Percentiles rank a stretch among this genome's conserved stretches.
These are phyloP conservation scores for Saposhnikovia divaricata DNA, from an alignment of 129 eudicot genomes.

Conservation along the genomic window DNA sequence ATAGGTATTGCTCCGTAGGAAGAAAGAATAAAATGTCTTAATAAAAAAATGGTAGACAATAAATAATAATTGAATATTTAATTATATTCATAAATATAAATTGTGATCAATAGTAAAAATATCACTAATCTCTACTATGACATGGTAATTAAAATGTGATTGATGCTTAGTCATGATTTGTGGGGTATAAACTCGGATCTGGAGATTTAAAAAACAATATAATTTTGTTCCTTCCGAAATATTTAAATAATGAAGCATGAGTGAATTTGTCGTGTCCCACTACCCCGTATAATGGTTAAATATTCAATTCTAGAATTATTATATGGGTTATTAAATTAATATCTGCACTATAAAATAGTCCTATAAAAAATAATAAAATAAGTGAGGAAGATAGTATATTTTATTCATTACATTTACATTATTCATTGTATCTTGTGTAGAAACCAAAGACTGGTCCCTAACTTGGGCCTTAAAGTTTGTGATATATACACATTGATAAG, in stretches of 20 bases:
- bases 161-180: background rate
- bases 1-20: background rate
- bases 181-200: slow-evolving; percentile 1
- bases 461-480: slow-evolving; percentile 25
- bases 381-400: slow-evolving; percentile 1
- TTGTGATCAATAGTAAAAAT: background rate
- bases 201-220: background rate
- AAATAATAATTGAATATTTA: background rate
- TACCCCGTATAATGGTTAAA: slow-evolving; percentile 17
- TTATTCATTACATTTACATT: background rate
- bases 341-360: background rate
- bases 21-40: background rate
- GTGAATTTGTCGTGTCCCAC: slow-evolving; percentile 80
- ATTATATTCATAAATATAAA: background rate
- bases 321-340: background rate
- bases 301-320: background rate
- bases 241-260: slow-evolving; percentile 22
- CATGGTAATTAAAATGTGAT: background rate
- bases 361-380: slow-evolving; percentile 17
- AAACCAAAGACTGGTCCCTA: slow-evolving; percentile 42
- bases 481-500: slow-evolving; percentile 16
- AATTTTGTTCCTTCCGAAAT: background rate
- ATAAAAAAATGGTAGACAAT: background rate
- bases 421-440: slow-evolving; percentile 25
- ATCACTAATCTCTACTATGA: background rate